Base-by-base conservation (phyloP, 208 protist species). In the Leishmania lainsoni region DNA sequence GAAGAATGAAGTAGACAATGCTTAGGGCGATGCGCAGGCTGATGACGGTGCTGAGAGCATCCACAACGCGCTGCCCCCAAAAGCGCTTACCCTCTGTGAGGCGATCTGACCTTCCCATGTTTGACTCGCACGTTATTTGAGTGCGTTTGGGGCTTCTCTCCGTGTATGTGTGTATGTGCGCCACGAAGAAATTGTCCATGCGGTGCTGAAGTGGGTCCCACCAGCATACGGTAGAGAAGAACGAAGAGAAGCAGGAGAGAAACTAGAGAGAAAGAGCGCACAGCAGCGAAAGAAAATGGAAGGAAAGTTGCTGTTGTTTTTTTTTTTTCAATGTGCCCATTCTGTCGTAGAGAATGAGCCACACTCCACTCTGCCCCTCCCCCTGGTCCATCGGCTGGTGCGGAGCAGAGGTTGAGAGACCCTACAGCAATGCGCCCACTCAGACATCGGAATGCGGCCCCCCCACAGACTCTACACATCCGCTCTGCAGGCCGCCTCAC, bases 11-110 rank as follows among this genome's bases (percentile, higher is more conserved):
- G 76, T 89, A 88, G 71, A 84, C 75, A 39, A 90, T 32, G 6
- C 81, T 72, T 5, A 92, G 80, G 9, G 81, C 45, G 54, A 87
- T 75, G 59, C 81, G 81, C 59, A 89, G 75, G 58, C 76, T 84
- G 35, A 83, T 48, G 35, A 81, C 52, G 42, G 54, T 79, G 49
- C 77, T 51, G 6, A 82, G 49, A 14, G 58, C 20, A 54, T 71
- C 48, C 6, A 82, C 17, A 26, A 72, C n/a, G 48, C 63, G 48
- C 29, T 48, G 0, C 8, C 61, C 63, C 10, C 1, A 48, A 32
- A 63, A 72, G 59, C n/a, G 45, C 42, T 45, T 79, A 26, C 39
- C 29, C 58, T 58, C 20, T n/a, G 12, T 17, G 5, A 1, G 20
- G 32, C 2, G 52, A 35, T 32, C 61, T 52, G 42, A 45, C 26